Base-by-base conservation (phyloP, 768 basidiomycete species). In the Pleurotus djamor region DNA sequence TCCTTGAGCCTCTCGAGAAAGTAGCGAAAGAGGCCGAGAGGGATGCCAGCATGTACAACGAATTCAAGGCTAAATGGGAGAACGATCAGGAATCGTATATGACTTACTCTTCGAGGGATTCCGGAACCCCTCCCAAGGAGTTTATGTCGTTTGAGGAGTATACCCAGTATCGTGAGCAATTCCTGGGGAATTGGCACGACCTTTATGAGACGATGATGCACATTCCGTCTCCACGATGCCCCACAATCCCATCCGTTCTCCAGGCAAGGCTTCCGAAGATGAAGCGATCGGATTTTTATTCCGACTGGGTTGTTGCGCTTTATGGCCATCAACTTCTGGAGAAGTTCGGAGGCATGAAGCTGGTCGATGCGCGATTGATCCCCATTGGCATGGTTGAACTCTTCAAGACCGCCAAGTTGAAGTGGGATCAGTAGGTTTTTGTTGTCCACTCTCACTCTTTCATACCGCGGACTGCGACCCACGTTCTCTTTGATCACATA, bases 371-470 rank as follows among this genome's bases (percentile, higher is more conserved):
- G 4, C 69, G 66, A 33, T 58, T 76, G 62, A 76, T 79, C 57
- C 78, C 76, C 36, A 67, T 76, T 28, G 75, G 74, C n/a, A 73
- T 79, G 71, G 71, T 77, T 21, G 67, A 75, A 49, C 59, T 76
- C 44, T 78, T 74, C 67, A 74, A 68, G 62, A 66, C 65, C 3
- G 71, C 73, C 50, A 68, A 68, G 60, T 69, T 73, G 48, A 67
- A 69, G 59, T 63, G 71, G 66, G 74, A 73, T 49, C 63, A 72
- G 64, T 76, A 64, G 82, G 84, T 41, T 41, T 9, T 41, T n/a
- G n/a, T 41, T n/a, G n/a, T 41, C 9, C 9, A 10, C n/a, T 41
- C 9, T 41, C 38, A 10, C n/a, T 9, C 38, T 10, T 41, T 41
- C 38, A 9, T 41, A 41, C 38, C 38, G 9, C 38, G 9, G 10